These are phyloP conservation scores for Pseudocercospora ulei DNA, from an alignment of 2,329 filamentous ascomycete species.

Conservation along the genomic window DNA sequence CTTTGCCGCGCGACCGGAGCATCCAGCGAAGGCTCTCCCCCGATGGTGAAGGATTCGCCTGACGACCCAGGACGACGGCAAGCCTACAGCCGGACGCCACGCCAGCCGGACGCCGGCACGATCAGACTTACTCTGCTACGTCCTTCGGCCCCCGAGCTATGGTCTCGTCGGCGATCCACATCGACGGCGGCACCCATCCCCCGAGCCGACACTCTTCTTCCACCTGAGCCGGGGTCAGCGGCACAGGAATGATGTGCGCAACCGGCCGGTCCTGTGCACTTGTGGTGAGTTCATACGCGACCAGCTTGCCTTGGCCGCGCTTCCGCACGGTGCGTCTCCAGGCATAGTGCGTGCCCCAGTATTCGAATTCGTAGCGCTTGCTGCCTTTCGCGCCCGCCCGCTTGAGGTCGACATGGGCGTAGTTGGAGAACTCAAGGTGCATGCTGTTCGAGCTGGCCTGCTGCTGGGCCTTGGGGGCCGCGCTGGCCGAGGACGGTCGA, in stretches of 20 bases:
- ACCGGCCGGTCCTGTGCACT: slow-evolving; percentile 55
- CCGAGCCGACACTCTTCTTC: slow-evolving; percentile 65
- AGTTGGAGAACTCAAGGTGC: slow-evolving; percentile 93
- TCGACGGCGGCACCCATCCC: slow-evolving; percentile 79
- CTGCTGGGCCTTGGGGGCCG: slow-evolving; percentile 12
- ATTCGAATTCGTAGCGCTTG: slow-evolving; percentile 83
- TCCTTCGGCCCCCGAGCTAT: slow-evolving; percentile 63
- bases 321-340: slow-evolving; percentile 70
- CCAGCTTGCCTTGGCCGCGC: slow-evolving; percentile 52
- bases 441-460: slow-evolving; percentile 51
- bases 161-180: slow-evolving; percentile 73
- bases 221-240: slow-evolving; percentile 59
- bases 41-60: too few species aligned
- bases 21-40: too few species aligned
- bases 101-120: not conserved
- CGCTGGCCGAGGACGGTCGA: slow-evolving; percentile 42
- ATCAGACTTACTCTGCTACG: slow-evolving; percentile 66
- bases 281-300: slow-evolving; percentile 72
- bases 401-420: slow-evolving; percentile 77
- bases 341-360: slow-evolving; percentile 77
- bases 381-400: slow-evolving; percentile 55
- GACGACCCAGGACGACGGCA: too few species aligned
- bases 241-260: slow-evolving; percentile 77
- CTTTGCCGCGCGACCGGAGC: too few species aligned
- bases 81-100: not conserved